A percentile compares a stretch with the other conserved stretches of the same genome.
Evolutionary conservation across 2,329 filamentous ascomycete species (phyloP).

Genomic region (Colletotrichum nymphaeae): DNA sequence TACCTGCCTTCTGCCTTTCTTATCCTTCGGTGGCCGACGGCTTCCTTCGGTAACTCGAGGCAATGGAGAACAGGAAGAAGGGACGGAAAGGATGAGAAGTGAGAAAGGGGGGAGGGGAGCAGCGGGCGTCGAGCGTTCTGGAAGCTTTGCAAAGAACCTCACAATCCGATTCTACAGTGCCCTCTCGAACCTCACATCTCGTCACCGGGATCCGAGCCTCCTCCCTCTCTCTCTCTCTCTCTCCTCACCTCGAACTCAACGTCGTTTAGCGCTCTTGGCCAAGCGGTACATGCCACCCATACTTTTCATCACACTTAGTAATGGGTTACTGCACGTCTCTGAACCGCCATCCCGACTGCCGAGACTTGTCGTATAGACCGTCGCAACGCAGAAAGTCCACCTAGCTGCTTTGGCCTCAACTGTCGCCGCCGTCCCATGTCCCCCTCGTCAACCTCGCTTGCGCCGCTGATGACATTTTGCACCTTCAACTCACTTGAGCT

Average conservation of each 20-base stretch:
- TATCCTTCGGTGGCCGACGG: constrained; percentile 11
- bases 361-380: constrained; percentile 3
- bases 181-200: not conserved
- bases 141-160: constrained; percentile 15
- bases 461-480: constrained; percentile 15
- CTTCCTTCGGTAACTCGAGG: constrained; percentile 30
- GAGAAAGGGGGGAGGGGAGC: not conserved
- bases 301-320: not conserved
- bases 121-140: constrained; percentile 8
- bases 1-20: constrained; percentile 5
- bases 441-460: constrained; percentile 4
- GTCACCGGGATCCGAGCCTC: not conserved
- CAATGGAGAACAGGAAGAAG: not conserved
- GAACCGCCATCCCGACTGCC: constrained; percentile 6
- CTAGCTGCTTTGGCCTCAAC: constrained; percentile 20
- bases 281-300: not conserved
- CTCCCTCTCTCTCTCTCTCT: not conserved
- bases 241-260: not conserved
- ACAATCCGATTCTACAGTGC: not conserved
- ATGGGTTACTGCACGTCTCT: not conserved
- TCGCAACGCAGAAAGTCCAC: not conserved
- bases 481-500: not conserved
- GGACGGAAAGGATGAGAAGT: not conserved
- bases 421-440: not conserved
- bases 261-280: not conserved